Conservation (phyloP, 2,329 filamentous ascomycete species). For the Claviceps humidiphila region DNA sequence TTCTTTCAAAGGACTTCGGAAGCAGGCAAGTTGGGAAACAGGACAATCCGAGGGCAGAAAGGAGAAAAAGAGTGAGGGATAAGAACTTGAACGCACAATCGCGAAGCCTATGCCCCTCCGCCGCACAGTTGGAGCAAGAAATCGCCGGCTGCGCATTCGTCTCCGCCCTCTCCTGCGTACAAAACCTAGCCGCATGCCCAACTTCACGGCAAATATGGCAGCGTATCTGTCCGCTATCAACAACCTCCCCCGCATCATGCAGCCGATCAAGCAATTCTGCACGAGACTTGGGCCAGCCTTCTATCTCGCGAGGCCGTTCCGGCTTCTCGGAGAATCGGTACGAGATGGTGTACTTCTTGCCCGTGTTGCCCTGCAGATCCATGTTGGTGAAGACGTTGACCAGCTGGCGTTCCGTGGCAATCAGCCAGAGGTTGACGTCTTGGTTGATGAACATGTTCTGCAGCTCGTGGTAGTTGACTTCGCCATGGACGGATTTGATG, state of each 20-base stretch:
- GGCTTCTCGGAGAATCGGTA: constrained; percentile 48
- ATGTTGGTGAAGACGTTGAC: constrained; percentile 52
- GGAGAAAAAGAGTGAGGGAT: not conserved
- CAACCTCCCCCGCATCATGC: constrained; percentile 50
- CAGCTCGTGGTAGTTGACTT: constrained; percentile 44
- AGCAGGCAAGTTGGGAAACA: too few species aligned
- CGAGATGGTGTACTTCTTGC: constrained; percentile 50
- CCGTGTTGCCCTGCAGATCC: constrained; percentile 56
- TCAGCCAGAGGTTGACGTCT: constrained; percentile 43
- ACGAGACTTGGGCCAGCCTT: constrained; percentile 43
- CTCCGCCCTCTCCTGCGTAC: constrained; percentile 44
- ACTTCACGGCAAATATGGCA: constrained; percentile 52
- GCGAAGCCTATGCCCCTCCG: constrained; percentile 51
- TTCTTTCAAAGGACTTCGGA: too few species aligned
- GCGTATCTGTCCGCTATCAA: constrained; percentile 43
- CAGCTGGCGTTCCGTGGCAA: constrained; percentile 44
- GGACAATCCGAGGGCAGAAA: too few species aligned
- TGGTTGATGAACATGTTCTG: constrained; percentile 46
- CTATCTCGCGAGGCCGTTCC: constrained; percentile 42
- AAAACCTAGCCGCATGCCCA: constrained; percentile 49
- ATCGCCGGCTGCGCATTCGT: constrained; percentile 31
- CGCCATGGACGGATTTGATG: constrained; percentile 41
- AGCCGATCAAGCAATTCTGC: constrained; percentile 52
- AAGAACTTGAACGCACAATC: constrained; percentile 40
- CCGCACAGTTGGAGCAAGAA: constrained; percentile 52